These are phyloP conservation scores for Ascosphaera pollenicola DNA, from an alignment of 2,329 filamentous ascomycete genomes.

Conservation along the genomic window DNA sequence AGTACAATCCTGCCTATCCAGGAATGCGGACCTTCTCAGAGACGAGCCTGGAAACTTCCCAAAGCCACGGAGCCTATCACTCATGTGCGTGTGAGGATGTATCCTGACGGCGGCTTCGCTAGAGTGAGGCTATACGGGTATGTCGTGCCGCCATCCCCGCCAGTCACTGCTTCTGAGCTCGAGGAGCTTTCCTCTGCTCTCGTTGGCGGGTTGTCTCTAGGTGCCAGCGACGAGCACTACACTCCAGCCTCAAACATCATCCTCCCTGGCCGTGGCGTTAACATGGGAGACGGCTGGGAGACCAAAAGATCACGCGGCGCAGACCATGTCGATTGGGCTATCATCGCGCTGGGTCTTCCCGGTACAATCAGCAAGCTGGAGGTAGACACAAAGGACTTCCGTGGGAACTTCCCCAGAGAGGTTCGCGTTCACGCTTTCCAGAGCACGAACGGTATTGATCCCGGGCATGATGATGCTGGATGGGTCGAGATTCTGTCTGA, in stretches of 20 bases:
- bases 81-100: slow-evolving; percentile 23
- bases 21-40: slow-evolving; percentile 19
- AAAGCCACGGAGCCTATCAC: slow-evolving; percentile 15
- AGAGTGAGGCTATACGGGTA: slow-evolving; percentile 21
- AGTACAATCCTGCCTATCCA: slow-evolving; percentile 16
- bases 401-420: slow-evolving; percentile 21
- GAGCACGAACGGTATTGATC: slow-evolving; percentile 7
- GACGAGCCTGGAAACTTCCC: slow-evolving; percentile 19
- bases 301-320: slow-evolving; percentile 17
- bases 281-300: slow-evolving; percentile 25
- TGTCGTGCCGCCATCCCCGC: slow-evolving; percentile 15
- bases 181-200: slow-evolving; percentile 21
- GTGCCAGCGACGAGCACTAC: slow-evolving; percentile 21
- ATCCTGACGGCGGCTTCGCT: slow-evolving; percentile 24
- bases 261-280: slow-evolving; percentile 20
- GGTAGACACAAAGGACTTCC: slow-evolving; percentile 23
- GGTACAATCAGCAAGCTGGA: slow-evolving; percentile 17
- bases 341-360: slow-evolving; percentile 18
- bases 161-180: slow-evolving; percentile 3
- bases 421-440: slow-evolving; percentile 18
- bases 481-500: slow-evolving; percentile 18
- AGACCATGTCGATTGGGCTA: slow-evolving; percentile 22
- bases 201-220: slow-evolving; percentile 18
- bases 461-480: slow-evolving; percentile 13
- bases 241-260: slow-evolving; percentile 19